Base-by-base conservation (phyloP, 2,329 filamentous ascomycete species). In the Penicillium sp. region DNA sequence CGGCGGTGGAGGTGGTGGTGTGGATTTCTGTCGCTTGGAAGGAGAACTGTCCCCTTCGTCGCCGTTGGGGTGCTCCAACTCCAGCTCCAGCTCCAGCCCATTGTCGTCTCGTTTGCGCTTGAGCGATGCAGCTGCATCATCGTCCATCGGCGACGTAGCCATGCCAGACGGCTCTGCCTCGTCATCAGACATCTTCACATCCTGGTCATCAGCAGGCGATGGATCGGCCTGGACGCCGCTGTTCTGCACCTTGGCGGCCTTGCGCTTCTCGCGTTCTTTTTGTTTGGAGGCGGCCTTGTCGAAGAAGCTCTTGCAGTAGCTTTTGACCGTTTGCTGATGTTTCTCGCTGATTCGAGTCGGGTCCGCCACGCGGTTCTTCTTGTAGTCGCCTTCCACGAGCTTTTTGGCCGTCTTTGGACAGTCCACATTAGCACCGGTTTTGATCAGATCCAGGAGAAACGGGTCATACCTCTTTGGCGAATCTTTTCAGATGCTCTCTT, bases 301-400 rank as follows among this genome's bases (percentile, higher is more conserved):
- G 58, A 96, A 84, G 64, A 84, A 97, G 35, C 89, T 83, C 48
- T 86, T 84, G 42, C 90, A 88, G 59, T 85, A 88, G 41, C 80
- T 83, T 68, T 87, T 94, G 43, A 96, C 80, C 49, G 89, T 87
- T 60, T 83, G 84, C 54, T 84, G 79, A 56, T 93, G 86, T 60
- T 87, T 90, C 23, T 86, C 78, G 18, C 77, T 79, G 50, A 96
- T 83, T 33, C 78, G 79, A 16, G 80, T 87, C 0, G 89, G 91
- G 57, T 96, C 84, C 31, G 80, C 77, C 7, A 96, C 89, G n/a
- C 88, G 83, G 33, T 82, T 80, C 58, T 91, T 85, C 64, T 94
- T 94, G 70, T 87, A 96, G 63, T 97, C 91, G 0, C 88, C 93
- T 13, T 86, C 80, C 14, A 95, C 90, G 10, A 97, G 78, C 65